Conservation (phyloP, 83 land plant genomes). For the Isoetes engelmannii region DNA sequence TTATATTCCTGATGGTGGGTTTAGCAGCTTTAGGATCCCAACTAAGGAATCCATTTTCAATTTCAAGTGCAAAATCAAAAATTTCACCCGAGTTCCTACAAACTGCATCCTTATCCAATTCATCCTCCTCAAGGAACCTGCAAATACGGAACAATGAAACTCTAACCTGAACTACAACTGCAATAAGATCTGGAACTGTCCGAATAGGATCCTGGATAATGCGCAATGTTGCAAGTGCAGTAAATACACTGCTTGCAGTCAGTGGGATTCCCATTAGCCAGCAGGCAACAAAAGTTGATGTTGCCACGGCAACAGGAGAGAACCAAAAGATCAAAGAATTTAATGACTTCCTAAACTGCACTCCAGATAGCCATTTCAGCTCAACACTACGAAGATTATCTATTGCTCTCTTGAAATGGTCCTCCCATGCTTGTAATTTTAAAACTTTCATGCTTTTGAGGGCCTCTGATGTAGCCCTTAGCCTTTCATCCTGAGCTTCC, state of each 20-base stretch:
- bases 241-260: conserved; percentile 70
- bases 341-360: conserved; percentile 53
- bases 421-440: conserved; percentile 88
- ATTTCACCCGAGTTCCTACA: conserved; percentile 10
- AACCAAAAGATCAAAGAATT: conserved; percentile 62
- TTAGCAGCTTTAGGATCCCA: conserved; percentile 50
- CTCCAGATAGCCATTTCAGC: conserved; percentile 54
- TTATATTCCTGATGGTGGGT: conserved; percentile 51
- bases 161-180: conserved; percentile 43
- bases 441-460: conserved; percentile 72
- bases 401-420: conserved; percentile 50
- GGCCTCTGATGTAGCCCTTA: conserved; percentile 71
- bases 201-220: conserved; percentile 76
- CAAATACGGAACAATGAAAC: conserved; percentile 55
- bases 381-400: conserved; percentile 50
- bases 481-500: conserved; percentile 67
- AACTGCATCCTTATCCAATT: conserved; percentile 42
- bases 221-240: conserved; percentile 64
- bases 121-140: conserved; percentile 65
- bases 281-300: conserved; percentile 60
- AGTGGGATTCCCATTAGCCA: conserved; percentile 49
- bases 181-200: conserved; percentile 60
- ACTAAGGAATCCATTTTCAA: conserved; percentile 48
- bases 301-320: conserved; percentile 63
- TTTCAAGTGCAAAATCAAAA: conserved; percentile 25